Evolutionary conservation across 2,329 filamentous ascomycete genomes (phyloP), one percentile per base, ranked within the genome.

Genomic region (Pseudocercospora pini-densiflorae): DNA sequence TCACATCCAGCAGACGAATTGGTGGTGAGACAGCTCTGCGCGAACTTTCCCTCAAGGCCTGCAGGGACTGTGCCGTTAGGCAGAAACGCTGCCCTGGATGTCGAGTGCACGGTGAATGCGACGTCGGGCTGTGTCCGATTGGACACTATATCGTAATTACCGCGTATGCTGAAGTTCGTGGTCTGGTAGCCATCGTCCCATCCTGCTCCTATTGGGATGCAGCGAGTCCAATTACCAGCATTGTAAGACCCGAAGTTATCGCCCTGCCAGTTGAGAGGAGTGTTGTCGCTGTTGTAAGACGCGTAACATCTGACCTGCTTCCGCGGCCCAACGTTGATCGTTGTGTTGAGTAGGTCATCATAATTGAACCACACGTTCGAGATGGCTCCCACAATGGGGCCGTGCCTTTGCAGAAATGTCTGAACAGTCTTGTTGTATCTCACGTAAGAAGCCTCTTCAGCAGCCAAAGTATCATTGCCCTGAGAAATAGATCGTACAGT

Each of bases 51-150:
- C 12, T 53, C 19, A 4, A 72, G 51, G 33, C 67, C 61, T 3
- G 61, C 53, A 1, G 69, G 70, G 5, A 70, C 19, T 12, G 19
- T 59, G 14, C 64, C 62, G 23, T 68, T 55, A 10, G 65, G 60
- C 51, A 70, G 70, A 62, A 72, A 74, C 10, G 68, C 67, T 1
- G 69, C 72, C 14, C 66, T 63, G 51, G 74, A 69, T 2, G 61
- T 66, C 1, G 21, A 43, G 31, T 63, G 29, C 5, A 53, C 49
- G 12, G 49, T 53, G 49, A 53, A 53, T 23, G 23, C 21, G 3
- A 53, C 8, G 9, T 53, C 49, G 3, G 49, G 49, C 23, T 53
- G 49, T 24, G 49, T 53, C 5, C 49, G 49, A 27, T 53, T 53
- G 21, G 19, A 16, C n/a, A 53, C 23, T 16, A 53, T 27, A 29